Evolutionary conservation across 331 rosid genomes (phyloP).

Genomic region (Spiraea crenata): DNA sequence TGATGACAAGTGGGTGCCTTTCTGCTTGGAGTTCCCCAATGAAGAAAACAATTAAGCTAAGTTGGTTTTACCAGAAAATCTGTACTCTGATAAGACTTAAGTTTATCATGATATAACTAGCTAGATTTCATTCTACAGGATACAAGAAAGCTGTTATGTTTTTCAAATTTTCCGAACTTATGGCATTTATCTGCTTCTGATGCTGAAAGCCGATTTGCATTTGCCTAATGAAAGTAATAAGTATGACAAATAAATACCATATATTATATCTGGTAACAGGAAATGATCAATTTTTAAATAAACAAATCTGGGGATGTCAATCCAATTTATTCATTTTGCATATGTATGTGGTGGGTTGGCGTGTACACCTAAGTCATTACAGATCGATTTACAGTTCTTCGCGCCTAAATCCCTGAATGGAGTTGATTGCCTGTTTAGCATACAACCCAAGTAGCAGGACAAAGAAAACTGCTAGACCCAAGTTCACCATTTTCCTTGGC

Average conservation of each 20-base stretch:
- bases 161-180: neutral
- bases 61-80: neutral
- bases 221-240: neutral
- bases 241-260: neutral
- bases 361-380: neutral
- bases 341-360: neutral
- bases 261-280: too few relatives aligned
- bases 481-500: slow-evolving; percentile 31
- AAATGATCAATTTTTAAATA: neutral
- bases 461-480: slow-evolving; percentile 29
- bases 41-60: slow-evolving; percentile 19
- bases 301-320: neutral
- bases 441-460: slow-evolving; percentile 33
- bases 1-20: slow-evolving; percentile 48
- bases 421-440: slow-evolving; percentile 27
- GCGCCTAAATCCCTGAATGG: slow-evolving; percentile 20
- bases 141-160: neutral
- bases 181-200: neutral
- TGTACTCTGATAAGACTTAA: neutral
- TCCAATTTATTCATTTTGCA: neutral
- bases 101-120: neutral
- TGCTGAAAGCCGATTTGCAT: neutral
- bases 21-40: slow-evolving; percentile 43
- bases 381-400: slow-evolving; percentile 25
- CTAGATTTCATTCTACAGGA: neutral